These are phyloP conservation scores for Abrus precatorius DNA, from an alignment of 306 rosid genomes.

Conservation along the genomic window DNA sequence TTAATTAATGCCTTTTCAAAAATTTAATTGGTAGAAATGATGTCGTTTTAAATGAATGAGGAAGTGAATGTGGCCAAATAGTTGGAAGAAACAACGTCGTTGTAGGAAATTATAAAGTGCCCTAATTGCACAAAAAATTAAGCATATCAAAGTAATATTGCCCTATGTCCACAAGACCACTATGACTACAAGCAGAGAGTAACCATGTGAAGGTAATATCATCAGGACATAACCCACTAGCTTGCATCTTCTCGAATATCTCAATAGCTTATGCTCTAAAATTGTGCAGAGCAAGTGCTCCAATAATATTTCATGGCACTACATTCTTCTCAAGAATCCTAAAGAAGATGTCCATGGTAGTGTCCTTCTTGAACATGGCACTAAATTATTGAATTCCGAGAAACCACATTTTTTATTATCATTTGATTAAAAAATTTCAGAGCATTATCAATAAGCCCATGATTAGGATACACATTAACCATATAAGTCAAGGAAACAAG, in stretches of 20 bases:
- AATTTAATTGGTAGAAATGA: too few species aligned
- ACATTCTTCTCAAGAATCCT: slow-evolving; percentile 57
- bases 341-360: slow-evolving; percentile 58
- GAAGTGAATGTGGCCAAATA: too few species aligned
- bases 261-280: slow-evolving; percentile 60
- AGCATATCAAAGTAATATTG: too few species aligned
- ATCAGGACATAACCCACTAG: slow-evolving; percentile 60
- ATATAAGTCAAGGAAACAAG: slow-evolving; percentile 73
- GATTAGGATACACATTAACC: slow-evolving; percentile 65
- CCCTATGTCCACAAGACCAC: too few species aligned
- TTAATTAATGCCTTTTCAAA: too few species aligned
- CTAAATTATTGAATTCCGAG: slow-evolving; percentile 45
- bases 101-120: too few species aligned
- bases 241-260: slow-evolving; percentile 67
- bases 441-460: slow-evolving; percentile 39
- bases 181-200: slow-evolving; percentile 80
- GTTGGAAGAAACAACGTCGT: too few species aligned
- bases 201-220: slow-evolving; percentile 70
- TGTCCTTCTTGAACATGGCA: slow-evolving; percentile 67
- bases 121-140: too few species aligned
- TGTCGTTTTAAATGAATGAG: not conserved
- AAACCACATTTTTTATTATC: too few species aligned
- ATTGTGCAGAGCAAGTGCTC: slow-evolving; percentile 75
- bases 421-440: too few species aligned
- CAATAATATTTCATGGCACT: slow-evolving; percentile 72